phyloP scores from a whole-genome alignment of 495 filamentous ascomycete species.

The Penicillium riverlandense region DNA sequence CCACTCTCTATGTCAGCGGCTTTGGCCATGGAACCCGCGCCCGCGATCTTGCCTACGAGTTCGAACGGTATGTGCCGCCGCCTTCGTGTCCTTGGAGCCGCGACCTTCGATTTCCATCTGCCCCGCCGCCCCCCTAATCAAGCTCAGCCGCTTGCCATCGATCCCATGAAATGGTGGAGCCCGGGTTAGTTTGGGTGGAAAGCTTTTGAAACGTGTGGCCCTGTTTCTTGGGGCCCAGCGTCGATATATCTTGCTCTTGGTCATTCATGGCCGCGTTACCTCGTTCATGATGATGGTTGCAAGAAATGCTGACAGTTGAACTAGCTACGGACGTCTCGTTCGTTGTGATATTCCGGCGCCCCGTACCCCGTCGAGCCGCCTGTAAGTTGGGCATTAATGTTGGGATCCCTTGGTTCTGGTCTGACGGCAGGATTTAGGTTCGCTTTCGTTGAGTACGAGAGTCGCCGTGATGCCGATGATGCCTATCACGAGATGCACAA shows the following conservation, averaged over 20 bases:
- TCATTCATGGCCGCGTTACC: slow-evolving; percentile 4
- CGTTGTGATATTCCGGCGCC: slow-evolving; percentile 98
- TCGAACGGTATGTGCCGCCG: slow-evolving; percentile 92
- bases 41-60: slow-evolving; percentile 99
- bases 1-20: slow-evolving; percentile 94
- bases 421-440: slow-evolving; percentile 53
- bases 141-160: background rate
- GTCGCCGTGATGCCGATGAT: slow-evolving; percentile 97
- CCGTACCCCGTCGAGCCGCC: slow-evolving; percentile 80
- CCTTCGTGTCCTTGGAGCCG: slow-evolving; percentile 20
- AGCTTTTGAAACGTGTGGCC: background rate
- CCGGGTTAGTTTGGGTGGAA: background rate
- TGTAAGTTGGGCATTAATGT: slow-evolving; percentile 56
- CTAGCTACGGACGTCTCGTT: slow-evolving; percentile 94
- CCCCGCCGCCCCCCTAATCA: slow-evolving; percentile 10
- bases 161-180: background rate
- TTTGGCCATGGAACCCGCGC: slow-evolving; percentile 99
- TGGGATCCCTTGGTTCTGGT: slow-evolving; percentile 2
- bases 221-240: background rate
- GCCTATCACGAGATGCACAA: slow-evolving; percentile 99
- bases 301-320: slow-evolving; percentile 7
- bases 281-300: background rate
- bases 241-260: slow-evolving; percentile 4
- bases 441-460: slow-evolving; percentile 99
- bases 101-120: slow-evolving; percentile 3